Conservation (phyloP, 2,329 filamentous ascomycete genomes). For the Sclerotinia borealis region DNA sequence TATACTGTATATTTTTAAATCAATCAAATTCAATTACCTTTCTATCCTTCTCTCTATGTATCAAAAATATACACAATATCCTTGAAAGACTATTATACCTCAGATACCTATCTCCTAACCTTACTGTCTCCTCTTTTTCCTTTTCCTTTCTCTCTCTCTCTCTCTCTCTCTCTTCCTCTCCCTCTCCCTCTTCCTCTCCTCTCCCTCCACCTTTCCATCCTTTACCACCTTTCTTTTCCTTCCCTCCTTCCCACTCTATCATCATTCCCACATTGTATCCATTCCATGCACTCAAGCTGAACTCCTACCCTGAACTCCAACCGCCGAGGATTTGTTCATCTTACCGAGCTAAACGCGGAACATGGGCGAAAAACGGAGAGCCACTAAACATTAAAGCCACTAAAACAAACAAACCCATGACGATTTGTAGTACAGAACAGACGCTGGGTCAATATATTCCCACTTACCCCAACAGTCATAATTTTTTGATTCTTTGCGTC, state of each 20-base stretch:
- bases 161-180: background rate
- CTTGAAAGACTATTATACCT: too few relatives aligned
- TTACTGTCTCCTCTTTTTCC: too few relatives aligned
- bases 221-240: background rate
- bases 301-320: too few relatives aligned
- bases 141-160: background rate
- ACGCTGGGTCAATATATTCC: slow-evolving; percentile 30
- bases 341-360: slow-evolving; percentile 9
- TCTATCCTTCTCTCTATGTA: too few relatives aligned
- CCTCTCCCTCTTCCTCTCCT: background rate
- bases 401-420: slow-evolving; percentile 21
- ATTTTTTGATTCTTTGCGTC: slow-evolving; percentile 21
- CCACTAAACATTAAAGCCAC: background rate
- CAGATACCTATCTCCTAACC: too few relatives aligned
- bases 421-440: slow-evolving; percentile 26
- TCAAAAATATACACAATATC: too few relatives aligned
- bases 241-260: background rate
- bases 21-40: too few relatives aligned
- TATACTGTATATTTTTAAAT: too few relatives aligned
- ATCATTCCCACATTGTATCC: background rate
- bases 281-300: background rate
- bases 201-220: background rate
- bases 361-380: background rate
- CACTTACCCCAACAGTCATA: slow-evolving; percentile 27
- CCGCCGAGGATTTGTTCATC: background rate